phyloP scores from a whole-genome alignment of 768 basidiomycete genomes.

The Agaricus bisporus region DNA sequence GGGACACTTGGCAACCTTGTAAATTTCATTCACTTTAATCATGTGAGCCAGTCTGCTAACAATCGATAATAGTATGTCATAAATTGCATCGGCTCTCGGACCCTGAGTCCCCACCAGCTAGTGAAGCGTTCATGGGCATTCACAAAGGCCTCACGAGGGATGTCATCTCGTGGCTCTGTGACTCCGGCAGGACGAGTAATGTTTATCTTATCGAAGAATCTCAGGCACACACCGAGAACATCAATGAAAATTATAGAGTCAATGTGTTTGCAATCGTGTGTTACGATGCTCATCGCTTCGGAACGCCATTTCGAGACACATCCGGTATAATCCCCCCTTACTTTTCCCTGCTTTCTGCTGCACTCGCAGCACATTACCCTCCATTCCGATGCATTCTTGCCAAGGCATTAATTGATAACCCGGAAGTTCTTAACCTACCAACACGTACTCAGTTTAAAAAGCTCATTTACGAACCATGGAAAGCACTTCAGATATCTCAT shows the following conservation, averaged over 20 bases:
- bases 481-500: slow-evolving; percentile 7
- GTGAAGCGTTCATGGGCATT: neutral
- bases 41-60: neutral
- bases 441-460: slow-evolving; percentile 16
- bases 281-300: neutral
- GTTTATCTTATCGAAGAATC: neutral
- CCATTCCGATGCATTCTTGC: slow-evolving; percentile 14
- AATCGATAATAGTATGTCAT: neutral
- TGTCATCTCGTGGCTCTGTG: neutral
- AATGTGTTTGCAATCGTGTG: neutral
- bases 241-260: neutral
- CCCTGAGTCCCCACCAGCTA: neutral
- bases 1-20: too few species aligned
- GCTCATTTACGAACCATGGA: slow-evolving; percentile 18
- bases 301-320: neutral
- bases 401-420: slow-evolving; percentile 12
- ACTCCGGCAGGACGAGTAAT: neutral
- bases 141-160: neutral
- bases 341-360: neutral
- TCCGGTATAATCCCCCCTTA: slow-evolving; percentile 14
- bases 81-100: neutral
- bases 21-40: too few species aligned
- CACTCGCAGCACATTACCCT: slow-evolving; percentile 15
- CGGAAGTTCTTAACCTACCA: slow-evolving; percentile 15
- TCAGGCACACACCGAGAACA: neutral